A percentile compares a stretch with the other conserved stretches of the same genome.
These are phyloP conservation scores for Tirmania nivea DNA, from an alignment of 495 filamentous ascomycete species.

Conservation along the genomic window DNA sequence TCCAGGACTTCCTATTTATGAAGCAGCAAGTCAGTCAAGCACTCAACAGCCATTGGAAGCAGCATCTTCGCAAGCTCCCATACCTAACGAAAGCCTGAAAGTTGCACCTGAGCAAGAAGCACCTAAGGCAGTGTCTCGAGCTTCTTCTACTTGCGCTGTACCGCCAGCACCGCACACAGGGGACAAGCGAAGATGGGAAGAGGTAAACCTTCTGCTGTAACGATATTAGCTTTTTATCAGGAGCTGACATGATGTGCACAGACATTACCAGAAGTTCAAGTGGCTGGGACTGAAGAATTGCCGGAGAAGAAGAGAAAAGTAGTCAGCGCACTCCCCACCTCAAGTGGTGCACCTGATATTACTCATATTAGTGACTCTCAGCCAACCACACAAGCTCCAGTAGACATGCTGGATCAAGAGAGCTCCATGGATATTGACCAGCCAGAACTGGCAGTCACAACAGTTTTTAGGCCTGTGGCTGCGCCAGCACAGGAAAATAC, in stretches of 20 bases:
- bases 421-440: neutral
- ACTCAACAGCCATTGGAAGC: neutral
- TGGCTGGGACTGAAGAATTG: no score
- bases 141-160: no score
- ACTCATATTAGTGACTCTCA: constrained; percentile 13
- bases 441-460: neutral
- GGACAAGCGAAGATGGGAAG: neutral
- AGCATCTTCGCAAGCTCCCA: neutral
- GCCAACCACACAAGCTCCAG: neutral
- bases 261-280: no score
- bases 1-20: constrained; percentile 13
- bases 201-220: neutral
- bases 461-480: no score
- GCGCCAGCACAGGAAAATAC: no score
- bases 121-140: no score
- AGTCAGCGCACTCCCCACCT: no score
- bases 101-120: no score
- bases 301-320: no score
- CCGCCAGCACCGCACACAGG: neutral
- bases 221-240: no score
- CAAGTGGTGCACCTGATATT: neutral
- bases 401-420: neutral
- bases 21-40: constrained; percentile 4
- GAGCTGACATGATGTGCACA: no score
- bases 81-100: no score